phyloP scores from a whole-genome alignment of 352 stramenopile species.

The Phytophthora multivora region DNA sequence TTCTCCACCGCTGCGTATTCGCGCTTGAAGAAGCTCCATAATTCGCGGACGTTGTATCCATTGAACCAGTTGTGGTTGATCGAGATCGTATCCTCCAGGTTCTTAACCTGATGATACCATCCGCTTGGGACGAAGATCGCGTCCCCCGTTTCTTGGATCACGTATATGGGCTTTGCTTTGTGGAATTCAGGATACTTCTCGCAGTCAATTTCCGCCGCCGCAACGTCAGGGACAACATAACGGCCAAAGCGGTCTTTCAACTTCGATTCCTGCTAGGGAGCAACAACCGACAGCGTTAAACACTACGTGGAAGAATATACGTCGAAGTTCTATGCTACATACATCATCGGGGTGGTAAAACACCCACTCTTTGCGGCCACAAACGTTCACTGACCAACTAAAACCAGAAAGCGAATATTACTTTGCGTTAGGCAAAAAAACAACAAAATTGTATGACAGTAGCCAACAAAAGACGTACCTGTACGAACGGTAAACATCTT shows the following conservation, averaged over 20 bases:
- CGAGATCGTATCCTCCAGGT: slow-evolving; percentile 93
- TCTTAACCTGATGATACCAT: slow-evolving; percentile 96
- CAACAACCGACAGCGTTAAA: slow-evolving; percentile 3
- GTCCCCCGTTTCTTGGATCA: slow-evolving; percentile 70
- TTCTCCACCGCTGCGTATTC: slow-evolving; percentile 64
- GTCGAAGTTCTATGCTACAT: slow-evolving; percentile 5
- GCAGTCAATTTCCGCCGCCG: slow-evolving; percentile 42
- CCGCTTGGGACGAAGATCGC: slow-evolving; percentile 96
- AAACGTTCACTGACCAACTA: slow-evolving; percentile 97
- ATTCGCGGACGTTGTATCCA: slow-evolving; percentile 63
- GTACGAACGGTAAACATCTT: slow-evolving; percentile 97
- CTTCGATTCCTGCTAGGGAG: slow-evolving; percentile 62
- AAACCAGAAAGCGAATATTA: background rate
- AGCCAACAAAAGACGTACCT: slow-evolving; percentile 47
- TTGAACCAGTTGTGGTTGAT: slow-evolving; percentile 99
- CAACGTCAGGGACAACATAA: slow-evolving; percentile 61
- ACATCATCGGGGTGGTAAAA: slow-evolving; percentile 87
- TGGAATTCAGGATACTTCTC: slow-evolving; percentile 61
- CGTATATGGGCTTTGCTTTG: slow-evolving; percentile 46
- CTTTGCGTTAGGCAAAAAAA: too few species aligned
- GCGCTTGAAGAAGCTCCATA: slow-evolving; percentile 76
- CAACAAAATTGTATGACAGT: too few species aligned
- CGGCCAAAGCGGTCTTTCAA: slow-evolving; percentile 76
- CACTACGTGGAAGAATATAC: background rate
- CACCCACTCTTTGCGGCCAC: slow-evolving; percentile 94